Evolutionary conservation across 2,329 filamentous ascomycete genomes (phyloP), one percentile per base, ranked within the genome.

Genomic region (Microcera coccophila): DNA sequence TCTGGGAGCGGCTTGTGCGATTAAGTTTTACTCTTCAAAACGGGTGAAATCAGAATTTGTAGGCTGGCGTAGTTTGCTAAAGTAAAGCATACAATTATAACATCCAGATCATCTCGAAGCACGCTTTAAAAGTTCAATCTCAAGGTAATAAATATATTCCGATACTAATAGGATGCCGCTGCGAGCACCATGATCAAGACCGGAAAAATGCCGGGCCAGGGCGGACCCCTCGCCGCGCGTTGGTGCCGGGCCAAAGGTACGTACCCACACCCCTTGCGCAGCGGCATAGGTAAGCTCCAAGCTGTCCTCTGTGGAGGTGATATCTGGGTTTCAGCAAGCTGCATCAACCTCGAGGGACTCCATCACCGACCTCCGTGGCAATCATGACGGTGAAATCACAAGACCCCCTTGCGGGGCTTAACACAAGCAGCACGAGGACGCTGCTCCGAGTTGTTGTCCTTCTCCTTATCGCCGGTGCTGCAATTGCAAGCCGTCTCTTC

Each of bases 401-500:
- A 62, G 73, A 75, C 55, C 67, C 74, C 60, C 76, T 93, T 64
- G 78, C 89, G 64, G 82, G 87, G 73, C 86, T 87, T 66, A 84
- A 82, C 64, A 87, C 84, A 58, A 79, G 84, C 68, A 96, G 83
- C 68, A 87, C 88, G 50, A 83, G 90, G 67, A 85, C 88, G 53
- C 71, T 97, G 61, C 75, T 98, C 53, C 84, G 90, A 64, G 82
- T 96, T 58, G 78, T 94, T 62, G 98, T 98, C 71, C 82, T 98
- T 59, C 78, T 76, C 62, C 81, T 91, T 62, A 96, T 98, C 69
- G 93, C 93, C 53, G 90, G 81, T 45, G 90, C 93, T 50, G 90
- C 91, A 55, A 81, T 97, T 63, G 82, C 90, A 55, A 95, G 90
- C 70, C 88, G 93, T 70, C 77, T 98, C 57, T 98, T 98, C 78